Percentiles rank a stretch among this genome's conserved stretches.
These are phyloP conservation scores for Aspergillus sp. DNA, from an alignment of 2,329 filamentous ascomycete genomes.

Conservation along the genomic window DNA sequence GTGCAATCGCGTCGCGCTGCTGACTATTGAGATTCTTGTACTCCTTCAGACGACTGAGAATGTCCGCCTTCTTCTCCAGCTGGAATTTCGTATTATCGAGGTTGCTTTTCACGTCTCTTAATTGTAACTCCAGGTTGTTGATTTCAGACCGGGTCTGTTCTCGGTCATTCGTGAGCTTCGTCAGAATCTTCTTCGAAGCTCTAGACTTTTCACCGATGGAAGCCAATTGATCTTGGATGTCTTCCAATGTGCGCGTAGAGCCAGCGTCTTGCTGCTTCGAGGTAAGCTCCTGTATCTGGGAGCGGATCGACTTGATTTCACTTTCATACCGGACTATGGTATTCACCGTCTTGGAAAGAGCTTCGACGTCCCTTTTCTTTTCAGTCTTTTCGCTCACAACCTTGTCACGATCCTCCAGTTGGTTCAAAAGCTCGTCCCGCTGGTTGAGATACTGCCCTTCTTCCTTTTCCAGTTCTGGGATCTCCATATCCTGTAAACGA, in stretches of 20 bases:
- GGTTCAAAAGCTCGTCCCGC: slow-evolving; percentile 58
- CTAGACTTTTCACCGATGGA: slow-evolving; percentile 66
- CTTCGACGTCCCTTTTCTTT: slow-evolving; percentile 71
- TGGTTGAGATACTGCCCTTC: slow-evolving; percentile 62
- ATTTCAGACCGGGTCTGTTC: slow-evolving; percentile 70
- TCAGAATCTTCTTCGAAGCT: slow-evolving; percentile 61
- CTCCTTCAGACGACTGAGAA: slow-evolving; percentile 70
- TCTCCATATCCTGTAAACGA: slow-evolving; percentile 65
- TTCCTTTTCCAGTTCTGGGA: slow-evolving; percentile 68
- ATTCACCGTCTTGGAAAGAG: slow-evolving; percentile 71
- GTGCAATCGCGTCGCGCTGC: slow-evolving; percentile 68
- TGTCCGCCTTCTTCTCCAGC: slow-evolving; percentile 74
- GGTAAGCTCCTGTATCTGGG: slow-evolving; percentile 71
- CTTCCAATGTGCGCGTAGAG: slow-evolving; percentile 69
- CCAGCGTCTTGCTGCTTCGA: slow-evolving; percentile 71
- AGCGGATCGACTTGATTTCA: slow-evolving; percentile 70
- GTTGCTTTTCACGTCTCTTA: slow-evolving; percentile 71
- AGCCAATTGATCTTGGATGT: slow-evolving; percentile 77
- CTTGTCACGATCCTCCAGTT: slow-evolving; percentile 68
- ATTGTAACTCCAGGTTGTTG: slow-evolving; percentile 71
- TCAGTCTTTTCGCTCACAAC: slow-evolving; percentile 62
- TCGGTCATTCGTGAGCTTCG: slow-evolving; percentile 66
- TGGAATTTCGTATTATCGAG: slow-evolving; percentile 69
- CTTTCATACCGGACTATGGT: slow-evolving; percentile 70
- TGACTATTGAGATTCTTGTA: slow-evolving; percentile 67